Conservation (phyloP, 1,284 basidiomycete genomes). For the Cryptococcus jaspeensis region DNA sequence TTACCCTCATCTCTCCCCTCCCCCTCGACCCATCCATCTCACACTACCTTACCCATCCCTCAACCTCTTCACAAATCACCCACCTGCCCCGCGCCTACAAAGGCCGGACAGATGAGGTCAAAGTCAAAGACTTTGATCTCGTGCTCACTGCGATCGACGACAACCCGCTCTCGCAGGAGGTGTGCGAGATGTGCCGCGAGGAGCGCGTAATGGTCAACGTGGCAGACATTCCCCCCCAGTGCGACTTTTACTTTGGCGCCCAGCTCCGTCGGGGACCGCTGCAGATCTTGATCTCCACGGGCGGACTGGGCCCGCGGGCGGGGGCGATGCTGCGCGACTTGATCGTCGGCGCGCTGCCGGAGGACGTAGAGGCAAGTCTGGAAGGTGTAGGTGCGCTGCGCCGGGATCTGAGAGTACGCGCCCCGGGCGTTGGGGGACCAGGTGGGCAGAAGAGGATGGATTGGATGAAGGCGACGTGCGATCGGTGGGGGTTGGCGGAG, state of each 20-base stretch:
- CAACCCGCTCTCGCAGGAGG: constrained; percentile 63
- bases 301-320: constrained; percentile 89
- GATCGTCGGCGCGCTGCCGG: constrained; percentile 69
- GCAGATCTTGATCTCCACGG: constrained; percentile 94
- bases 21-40: constrained; percentile 55
- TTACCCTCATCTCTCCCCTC: constrained; percentile 52
- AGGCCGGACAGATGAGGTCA: constrained; percentile 52
- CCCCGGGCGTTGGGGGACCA: constrained; percentile 56
- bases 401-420: constrained; percentile 53
- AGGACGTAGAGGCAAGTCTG: constrained; percentile 76
- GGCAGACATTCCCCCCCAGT: constrained; percentile 90
- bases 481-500: constrained; percentile 60
- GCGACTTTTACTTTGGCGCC: constrained; percentile 98
- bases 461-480: constrained; percentile 92
- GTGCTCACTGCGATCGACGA: constrained; percentile 94
- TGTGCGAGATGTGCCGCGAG: constrained; percentile 70
- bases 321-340: constrained; percentile 75
- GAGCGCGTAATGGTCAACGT: constrained; percentile 85
- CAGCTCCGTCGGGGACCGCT: constrained; percentile 87
- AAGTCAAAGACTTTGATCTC: constrained; percentile 67
- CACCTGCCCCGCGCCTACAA: constrained; percentile 68
- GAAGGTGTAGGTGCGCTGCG: constrained; percentile 65
- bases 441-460: constrained; percentile 67
- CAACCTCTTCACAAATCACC: constrained; percentile 60
- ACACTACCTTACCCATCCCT: constrained; percentile 45